phyloP scores from a whole-genome alignment of 306 rosid species.

The Pterocarpus macrocarpus region DNA sequence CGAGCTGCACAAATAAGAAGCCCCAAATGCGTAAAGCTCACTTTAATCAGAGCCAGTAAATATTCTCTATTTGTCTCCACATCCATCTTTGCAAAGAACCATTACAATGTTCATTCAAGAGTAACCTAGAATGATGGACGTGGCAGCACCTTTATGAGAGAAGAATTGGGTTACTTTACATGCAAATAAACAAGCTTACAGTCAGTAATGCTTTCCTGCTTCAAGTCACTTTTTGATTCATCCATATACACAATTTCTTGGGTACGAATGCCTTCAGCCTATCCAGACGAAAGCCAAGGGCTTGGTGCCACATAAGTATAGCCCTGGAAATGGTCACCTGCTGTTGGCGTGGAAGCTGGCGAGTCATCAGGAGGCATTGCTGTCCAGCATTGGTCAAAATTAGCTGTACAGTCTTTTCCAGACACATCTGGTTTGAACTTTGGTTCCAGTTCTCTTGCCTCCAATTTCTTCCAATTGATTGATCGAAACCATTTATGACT shows the following conservation, averaged over 20 bases:
- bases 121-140: conserved; percentile 1
- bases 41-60: conserved; percentile 28
- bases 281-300: conserved; percentile 86
- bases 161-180: conserved; percentile 41
- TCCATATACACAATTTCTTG: conserved; percentile 10
- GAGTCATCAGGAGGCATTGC: conserved; percentile 87
- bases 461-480: conserved; percentile 93
- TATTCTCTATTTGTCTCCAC: conserved; percentile 20
- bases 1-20: conserved; percentile 22
- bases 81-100: conserved; percentile 27
- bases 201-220: conserved; percentile 35
- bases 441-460: conserved; percentile 79
- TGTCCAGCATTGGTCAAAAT: conserved; percentile 95
- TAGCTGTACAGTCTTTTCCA: conserved; percentile 87
- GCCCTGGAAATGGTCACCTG: conserved; percentile 89
- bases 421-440: conserved; percentile 88
- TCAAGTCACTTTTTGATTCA: conserved; percentile 32
- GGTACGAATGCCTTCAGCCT: conserved; percentile 41
- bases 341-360: conserved; percentile 90
- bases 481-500: conserved; percentile 83
- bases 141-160: conserved; percentile 25
- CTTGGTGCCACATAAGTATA: conserved; percentile 84
- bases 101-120: conserved; percentile 26
- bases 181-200: conserved; percentile 40
- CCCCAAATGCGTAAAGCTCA: too few relatives aligned